Evolutionary conservation across 148 eudicot genomes (phyloP).

Genomic region (Tetragonia tetragonoides): DNA sequence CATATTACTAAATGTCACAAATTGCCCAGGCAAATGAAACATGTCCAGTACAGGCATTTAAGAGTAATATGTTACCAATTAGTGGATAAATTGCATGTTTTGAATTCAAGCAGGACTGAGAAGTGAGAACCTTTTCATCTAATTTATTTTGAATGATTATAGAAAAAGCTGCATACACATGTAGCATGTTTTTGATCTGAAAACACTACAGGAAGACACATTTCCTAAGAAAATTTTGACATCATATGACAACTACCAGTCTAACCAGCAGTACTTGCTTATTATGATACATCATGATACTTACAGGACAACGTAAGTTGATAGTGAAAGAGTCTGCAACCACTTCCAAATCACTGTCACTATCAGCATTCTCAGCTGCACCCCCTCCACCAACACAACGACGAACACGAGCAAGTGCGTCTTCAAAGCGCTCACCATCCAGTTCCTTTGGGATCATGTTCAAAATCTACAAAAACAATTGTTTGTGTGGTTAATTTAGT

Average conservation of each 20-base stretch:
- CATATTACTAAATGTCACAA: not conserved
- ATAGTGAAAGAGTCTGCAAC: constrained; percentile 67
- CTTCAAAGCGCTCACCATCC: constrained; percentile 65
- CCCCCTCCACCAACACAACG: constrained; percentile 74
- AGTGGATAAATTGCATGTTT: not conserved
- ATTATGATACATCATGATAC: constrained; percentile 25
- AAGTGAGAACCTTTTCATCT: not conserved
- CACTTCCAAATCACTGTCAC: constrained; percentile 82
- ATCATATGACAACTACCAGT: not conserved
- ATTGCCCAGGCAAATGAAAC: not conserved
- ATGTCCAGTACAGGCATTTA: not conserved
- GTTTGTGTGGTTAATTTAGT: not conserved
- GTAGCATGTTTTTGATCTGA: too few relatives aligned
- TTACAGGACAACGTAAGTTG: constrained; percentile 74
- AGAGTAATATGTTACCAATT: not conserved
- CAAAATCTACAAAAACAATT: constrained; percentile 37
- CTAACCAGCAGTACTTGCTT: not conserved
- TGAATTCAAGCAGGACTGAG: not conserved
- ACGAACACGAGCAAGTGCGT: constrained; percentile 67
- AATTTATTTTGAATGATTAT: not conserved
- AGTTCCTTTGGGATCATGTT: constrained; percentile 57
- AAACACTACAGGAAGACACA: not conserved
- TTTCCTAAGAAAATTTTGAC: not conserved
- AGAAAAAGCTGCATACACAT: too few relatives aligned
- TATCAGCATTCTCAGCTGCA: constrained; percentile 58